These are phyloP conservation scores for Vaccinium macrocarpon DNA, from an alignment of 148 eudicot genomes.

Conservation along the genomic window DNA sequence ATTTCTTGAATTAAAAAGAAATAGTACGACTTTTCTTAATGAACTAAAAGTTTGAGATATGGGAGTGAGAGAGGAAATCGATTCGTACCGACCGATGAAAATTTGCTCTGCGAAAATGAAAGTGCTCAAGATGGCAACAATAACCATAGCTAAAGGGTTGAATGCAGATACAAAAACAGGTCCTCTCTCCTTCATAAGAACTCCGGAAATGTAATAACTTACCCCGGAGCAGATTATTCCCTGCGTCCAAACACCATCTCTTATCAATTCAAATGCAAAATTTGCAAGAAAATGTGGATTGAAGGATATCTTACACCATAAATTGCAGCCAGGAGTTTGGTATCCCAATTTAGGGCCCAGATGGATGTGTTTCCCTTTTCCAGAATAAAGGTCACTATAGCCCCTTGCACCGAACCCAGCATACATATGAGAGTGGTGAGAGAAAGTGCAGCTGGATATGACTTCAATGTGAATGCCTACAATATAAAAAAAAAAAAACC, in stretches of 20 bases:
- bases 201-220: constrained; percentile 55
- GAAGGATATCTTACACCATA: constrained; percentile 48
- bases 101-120: constrained; percentile 61
- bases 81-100: constrained; percentile 55
- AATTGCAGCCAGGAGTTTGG: constrained; percentile 49
- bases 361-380: constrained; percentile 48
- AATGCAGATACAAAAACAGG: constrained; percentile 87
- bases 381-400: constrained; percentile 43
- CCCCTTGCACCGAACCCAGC: constrained; percentile 56
- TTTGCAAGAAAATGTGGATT: background rate
- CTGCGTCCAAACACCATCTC: constrained; percentile 34
- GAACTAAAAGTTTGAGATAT: no score
- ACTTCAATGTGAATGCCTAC: constrained; percentile 62
- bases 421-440: constrained; percentile 69
- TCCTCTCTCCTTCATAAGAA: constrained; percentile 61
- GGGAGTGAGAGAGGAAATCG: background rate
- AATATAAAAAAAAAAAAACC: background rate
- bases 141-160: constrained; percentile 71
- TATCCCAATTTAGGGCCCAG: constrained; percentile 66
- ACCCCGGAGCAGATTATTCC: constrained; percentile 75
- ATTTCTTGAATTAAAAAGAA: no score
- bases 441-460: constrained; percentile 82
- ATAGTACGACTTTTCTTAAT: no score
- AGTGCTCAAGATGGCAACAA: constrained; percentile 64
- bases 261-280: background rate